Evolutionary conservation across 108 stramenopile species (phyloP), one percentile per base, ranked within the genome.

Genomic region (Nitzschia sp.): DNA sequence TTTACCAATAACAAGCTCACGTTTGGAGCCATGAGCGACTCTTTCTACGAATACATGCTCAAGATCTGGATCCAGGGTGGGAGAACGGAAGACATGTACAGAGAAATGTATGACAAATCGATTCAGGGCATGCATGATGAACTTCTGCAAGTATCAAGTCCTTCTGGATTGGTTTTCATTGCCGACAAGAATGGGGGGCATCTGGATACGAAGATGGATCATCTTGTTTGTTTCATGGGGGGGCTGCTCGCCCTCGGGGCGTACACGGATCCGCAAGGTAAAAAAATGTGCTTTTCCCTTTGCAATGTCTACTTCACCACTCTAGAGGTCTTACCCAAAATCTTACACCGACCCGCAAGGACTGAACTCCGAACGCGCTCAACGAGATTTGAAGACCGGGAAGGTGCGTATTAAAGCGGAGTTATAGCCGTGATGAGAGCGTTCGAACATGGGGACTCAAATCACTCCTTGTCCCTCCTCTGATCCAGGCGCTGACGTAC

Each of bases 31-130:
- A 85, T 82, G 83, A 70, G 74, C 0, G 89, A 89, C 61, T 88
- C 88, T 18, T 68, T 87, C 18, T 99, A 98, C 73, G 98, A 98
- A 79, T 98, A 99, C 76, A 85, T 99, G 82, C 80, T 99, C 0
- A 99, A 99, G 71, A 63, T 86, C 11, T 99, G 94, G 95, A 26
- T 98, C 17, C 92, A 96, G 54, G 91, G 93, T 3, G 95, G 93
- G 25, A 74, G 76, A 51, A 84, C 68, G 25, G 93, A 95, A 77
- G 47, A 65, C 46, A 79, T 76, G 59, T 89, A 89, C 64, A 66
- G 90, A 57, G 77, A 83, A 13, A 95, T 95, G 94, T 98, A 93
- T 76, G 95, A 96, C 69, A 75, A 86, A 36, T 73, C 96, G 25
- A 94, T 99, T 47, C 69, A 95, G 47, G 96, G 95, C 0, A 82